Conservation (phyloP, 2,329 filamentous ascomycete genomes). For the Keithomyces neogunnii region DNA sequence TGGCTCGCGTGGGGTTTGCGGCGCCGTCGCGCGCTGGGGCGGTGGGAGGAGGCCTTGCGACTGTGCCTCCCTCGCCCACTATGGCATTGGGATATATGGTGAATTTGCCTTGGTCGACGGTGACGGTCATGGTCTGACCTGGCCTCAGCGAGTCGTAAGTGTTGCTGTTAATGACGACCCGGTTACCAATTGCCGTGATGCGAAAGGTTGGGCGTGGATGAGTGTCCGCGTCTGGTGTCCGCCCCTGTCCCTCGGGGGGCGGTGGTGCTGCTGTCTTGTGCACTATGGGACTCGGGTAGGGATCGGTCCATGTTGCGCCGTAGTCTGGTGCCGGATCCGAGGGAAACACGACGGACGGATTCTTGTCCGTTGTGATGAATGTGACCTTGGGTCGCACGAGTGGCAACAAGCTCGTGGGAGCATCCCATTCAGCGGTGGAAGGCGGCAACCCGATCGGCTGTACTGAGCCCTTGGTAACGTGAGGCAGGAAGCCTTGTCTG, state of each 20-base stretch:
- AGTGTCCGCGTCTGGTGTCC: neutral
- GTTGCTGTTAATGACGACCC: slow-evolving; percentile 38
- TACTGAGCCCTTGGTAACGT: neutral
- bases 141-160: slow-evolving; percentile 33
- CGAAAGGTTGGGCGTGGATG: slow-evolving; percentile 21
- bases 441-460: neutral
- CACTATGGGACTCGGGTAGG: slow-evolving; percentile 2
- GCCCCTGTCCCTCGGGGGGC: neutral
- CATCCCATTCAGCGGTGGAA: neutral
- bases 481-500: slow-evolving; percentile 5
- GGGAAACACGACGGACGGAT: slow-evolving; percentile 39
- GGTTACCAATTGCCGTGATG: slow-evolving; percentile 34
- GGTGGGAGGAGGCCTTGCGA: slow-evolving; percentile 30
- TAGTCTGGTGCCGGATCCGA: slow-evolving; percentile 31
- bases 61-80: slow-evolving; percentile 33
- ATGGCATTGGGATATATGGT: slow-evolving; percentile 39
- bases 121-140: slow-evolving; percentile 31
- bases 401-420: neutral
- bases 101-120: slow-evolving; percentile 33
- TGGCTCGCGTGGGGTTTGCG: slow-evolving; percentile 27
- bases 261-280: slow-evolving; percentile 11
- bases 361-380: slow-evolving; percentile 46
- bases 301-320: slow-evolving; percentile 14
- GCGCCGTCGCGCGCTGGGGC: slow-evolving; percentile 19
- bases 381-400: slow-evolving; percentile 19